Base-by-base conservation (phyloP, 768 basidiomycete genomes). In the Psilocybe cyanescens region DNA sequence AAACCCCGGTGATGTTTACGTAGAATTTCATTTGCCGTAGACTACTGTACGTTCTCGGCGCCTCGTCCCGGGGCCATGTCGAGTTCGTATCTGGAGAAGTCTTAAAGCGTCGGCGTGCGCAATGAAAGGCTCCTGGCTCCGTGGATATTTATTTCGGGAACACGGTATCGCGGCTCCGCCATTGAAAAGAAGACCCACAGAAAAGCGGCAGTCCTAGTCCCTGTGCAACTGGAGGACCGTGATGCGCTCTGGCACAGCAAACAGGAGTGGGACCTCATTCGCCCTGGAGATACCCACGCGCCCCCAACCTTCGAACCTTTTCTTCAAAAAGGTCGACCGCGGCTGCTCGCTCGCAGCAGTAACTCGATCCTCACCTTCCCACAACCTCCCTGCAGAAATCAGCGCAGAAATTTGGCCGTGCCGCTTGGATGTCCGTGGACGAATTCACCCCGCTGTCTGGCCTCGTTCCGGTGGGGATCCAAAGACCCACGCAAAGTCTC, bases 1-100 rank as follows among this genome's bases (percentile, higher is more conserved):
- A 76, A 79, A 79, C 66, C 79, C 82, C 83, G 86, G 86, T 71
- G 79, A 79, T 52, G 71, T 85, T 86, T 80, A 61, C 60, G 79
- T 68, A 69, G 65, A 71, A 67, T 81, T 81, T 69, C 76, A 79
- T 76, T 77, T 75, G 73, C 85, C 86, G 83, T 83, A 81, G 81
- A 72, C 78, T 76, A 68, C 77, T 71, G 60, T 55, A 51, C 48
- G 65, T 61, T 63, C 67, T 52, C 65, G 70, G 68, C 59, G 57
- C 66, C 65, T 67, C 61, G 47, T 66, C 48, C 52, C 4, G 19
- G 50, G 50, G 47, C 16, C 30, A 53, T 57, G 30, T 63, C 57
- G 50, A 62, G 72, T 62, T 59, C 51, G 58, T 64, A 59, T 63
- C 68, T 67, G 78, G 67, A 58, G 78, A 76, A 76, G 78, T 74